phyloP scores from a whole-genome alignment of 140 eudicot genomes.

The Ambrosia hybrid region DNA sequence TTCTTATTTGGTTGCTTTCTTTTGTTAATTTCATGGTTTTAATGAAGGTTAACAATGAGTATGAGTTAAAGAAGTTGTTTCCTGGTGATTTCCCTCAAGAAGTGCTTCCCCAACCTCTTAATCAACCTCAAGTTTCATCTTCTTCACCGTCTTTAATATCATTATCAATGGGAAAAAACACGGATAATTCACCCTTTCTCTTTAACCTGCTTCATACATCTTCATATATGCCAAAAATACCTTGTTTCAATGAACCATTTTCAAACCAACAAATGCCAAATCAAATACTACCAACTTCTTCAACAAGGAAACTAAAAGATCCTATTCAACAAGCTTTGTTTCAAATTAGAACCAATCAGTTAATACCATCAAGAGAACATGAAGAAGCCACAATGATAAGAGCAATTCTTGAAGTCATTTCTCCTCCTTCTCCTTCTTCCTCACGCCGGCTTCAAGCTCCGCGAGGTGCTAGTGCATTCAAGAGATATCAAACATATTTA shows the following conservation, averaged over 20 bases:
- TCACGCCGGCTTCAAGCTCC: conserved; percentile 23
- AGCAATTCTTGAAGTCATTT: conserved; percentile 62
- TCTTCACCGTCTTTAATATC: conserved; percentile 72
- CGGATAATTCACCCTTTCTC: conserved; percentile 44
- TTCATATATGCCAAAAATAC: conserved; percentile 19
- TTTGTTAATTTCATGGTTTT: background rate
- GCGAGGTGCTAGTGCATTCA: conserved; percentile 47
- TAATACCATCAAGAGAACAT: conserved; percentile 47
- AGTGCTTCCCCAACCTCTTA: conserved; percentile 19
- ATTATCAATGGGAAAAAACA: conserved; percentile 59
- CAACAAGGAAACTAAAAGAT: conserved; percentile 18
- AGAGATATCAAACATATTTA: conserved; percentile 36
- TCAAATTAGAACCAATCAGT: conserved; percentile 38
- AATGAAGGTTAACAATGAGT: conserved; percentile 50
- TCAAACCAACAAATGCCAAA: conserved; percentile 22
- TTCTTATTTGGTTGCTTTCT: background rate
- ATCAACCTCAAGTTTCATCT: conserved; percentile 53
- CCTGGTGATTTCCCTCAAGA: conserved; percentile 48
- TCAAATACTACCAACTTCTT: conserved; percentile 22
- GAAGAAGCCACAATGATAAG: conserved; percentile 63
- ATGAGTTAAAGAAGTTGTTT: conserved; percentile 48
- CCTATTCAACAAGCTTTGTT: conserved; percentile 36
- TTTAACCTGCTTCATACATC: conserved; percentile 44
- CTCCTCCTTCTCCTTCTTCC: conserved; percentile 42
- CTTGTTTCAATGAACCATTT: conserved; percentile 18